Percentiles rank a stretch among this genome's conserved stretches.
Evolutionary conservation across 1,284 basidiomycete genomes (phyloP).

Genomic region (Pyrrhoderma lamaoense): DNA sequence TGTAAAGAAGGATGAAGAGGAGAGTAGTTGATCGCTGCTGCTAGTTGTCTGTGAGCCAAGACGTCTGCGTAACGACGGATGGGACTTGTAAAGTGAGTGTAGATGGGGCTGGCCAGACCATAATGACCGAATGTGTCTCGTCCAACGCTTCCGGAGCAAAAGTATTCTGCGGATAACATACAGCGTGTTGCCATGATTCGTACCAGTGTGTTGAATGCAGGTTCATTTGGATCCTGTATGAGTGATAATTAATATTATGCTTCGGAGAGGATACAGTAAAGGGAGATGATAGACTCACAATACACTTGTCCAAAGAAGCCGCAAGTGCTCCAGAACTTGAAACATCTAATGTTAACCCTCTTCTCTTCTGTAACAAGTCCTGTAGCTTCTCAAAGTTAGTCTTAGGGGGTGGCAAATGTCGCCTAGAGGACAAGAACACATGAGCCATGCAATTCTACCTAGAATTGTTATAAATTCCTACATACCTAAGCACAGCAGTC

Average conservation of each 20-base stretch:
- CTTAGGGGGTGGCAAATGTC: slow-evolving; percentile 89
- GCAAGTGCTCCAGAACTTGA: slow-evolving; percentile 92
- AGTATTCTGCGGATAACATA: slow-evolving; percentile 98
- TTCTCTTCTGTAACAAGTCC: slow-evolving; percentile 85
- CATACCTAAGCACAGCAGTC: slow-evolving; percentile 85
- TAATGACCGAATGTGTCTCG: slow-evolving; percentile 95
- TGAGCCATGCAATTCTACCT: background rate
- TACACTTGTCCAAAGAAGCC: slow-evolving; percentile 79
- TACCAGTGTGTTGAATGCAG: slow-evolving; percentile 95
- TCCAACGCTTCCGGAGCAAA: slow-evolving; percentile 90
- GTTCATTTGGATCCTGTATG: slow-evolving; percentile 64
- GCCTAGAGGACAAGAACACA: slow-evolving; percentile 36
- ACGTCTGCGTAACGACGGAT: slow-evolving; percentile 94
- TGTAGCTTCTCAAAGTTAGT: slow-evolving; percentile 96
- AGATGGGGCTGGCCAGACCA: slow-evolving; percentile 92
- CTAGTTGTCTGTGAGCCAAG: slow-evolving; percentile 88
- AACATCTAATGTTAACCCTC: slow-evolving; percentile 82
- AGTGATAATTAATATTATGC: background rate
- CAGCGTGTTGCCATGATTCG: slow-evolving; percentile 99
- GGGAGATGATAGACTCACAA: slow-evolving; percentile 47
- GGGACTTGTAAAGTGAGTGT: slow-evolving; percentile 97
- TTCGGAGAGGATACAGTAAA: slow-evolving; percentile 2
- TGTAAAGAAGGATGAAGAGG: slow-evolving; percentile 84
- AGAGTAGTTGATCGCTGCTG: slow-evolving; percentile 82
- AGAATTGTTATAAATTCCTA: slow-evolving; percentile 12